Evolutionary conservation across 805 yeast genomes (phyloP).

Genomic region (Ogataea trehaloabstinens): DNA sequence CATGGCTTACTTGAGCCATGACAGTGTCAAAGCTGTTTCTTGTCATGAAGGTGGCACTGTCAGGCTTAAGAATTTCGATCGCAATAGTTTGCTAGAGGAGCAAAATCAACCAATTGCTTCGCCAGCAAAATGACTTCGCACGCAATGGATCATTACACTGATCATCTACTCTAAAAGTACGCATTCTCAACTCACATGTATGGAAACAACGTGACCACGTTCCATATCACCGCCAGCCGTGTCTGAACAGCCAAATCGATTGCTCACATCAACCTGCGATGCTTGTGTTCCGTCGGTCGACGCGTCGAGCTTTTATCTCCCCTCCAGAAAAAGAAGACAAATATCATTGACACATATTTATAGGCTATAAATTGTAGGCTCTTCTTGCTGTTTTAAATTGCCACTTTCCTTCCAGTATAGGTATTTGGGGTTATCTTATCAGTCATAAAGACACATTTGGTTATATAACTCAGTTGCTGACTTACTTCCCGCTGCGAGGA

Average conservation of each 20-base stretch:
- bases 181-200: too few relatives aligned
- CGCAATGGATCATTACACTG: too few relatives aligned
- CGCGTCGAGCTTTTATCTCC: too few relatives aligned
- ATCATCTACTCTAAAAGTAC: too few relatives aligned
- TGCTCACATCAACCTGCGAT: too few relatives aligned
- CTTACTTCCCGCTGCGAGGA: too few relatives aligned
- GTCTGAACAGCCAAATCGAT: too few relatives aligned
- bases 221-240: too few relatives aligned
- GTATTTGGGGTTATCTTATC: slow-evolving; percentile 5
- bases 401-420: not conserved
- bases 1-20: slow-evolving; percentile 15
- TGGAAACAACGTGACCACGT: too few relatives aligned
- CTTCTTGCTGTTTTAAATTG: slow-evolving; percentile 4
- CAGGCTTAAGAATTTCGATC: slow-evolving; percentile 1
- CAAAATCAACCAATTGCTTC: not conserved
- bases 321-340: not conserved
- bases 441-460: slow-evolving; percentile 1
- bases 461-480: too few relatives aligned
- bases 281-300: too few relatives aligned
- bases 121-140: too few relatives aligned
- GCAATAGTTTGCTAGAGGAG: not conserved
- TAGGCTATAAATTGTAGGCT: slow-evolving; percentile 2
- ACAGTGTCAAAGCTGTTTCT: slow-evolving; percentile 9
- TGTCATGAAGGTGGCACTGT: slow-evolving; percentile 3
- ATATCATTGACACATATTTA: not conserved